Conservation (phyloP, 768 basidiomycete species). For the Boletales sp. region DNA sequence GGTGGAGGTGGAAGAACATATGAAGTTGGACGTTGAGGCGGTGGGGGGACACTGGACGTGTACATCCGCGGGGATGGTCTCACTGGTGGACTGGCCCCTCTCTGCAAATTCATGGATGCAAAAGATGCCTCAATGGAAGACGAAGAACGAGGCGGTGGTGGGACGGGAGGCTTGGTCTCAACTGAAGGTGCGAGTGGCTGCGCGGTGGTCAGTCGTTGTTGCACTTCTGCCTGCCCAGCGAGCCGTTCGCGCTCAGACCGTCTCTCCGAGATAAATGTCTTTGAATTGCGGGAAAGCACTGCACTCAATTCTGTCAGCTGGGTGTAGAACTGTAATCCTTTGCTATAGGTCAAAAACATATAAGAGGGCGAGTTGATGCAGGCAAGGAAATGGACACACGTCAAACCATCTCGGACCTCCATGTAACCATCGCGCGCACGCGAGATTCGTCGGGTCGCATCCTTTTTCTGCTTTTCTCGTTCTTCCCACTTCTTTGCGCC, state of each 20-base stretch:
- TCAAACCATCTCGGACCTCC: constrained; percentile 82
- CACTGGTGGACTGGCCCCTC: constrained; percentile 24
- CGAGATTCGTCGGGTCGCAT: constrained; percentile 66
- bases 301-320: constrained; percentile 67
- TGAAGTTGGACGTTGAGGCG: constrained; percentile 22
- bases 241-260: constrained; percentile 68
- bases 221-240: constrained; percentile 65
- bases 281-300: constrained; percentile 55
- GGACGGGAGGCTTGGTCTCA: constrained; percentile 48
- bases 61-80: constrained; percentile 28
- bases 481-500: constrained; percentile 81
- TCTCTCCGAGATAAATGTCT: constrained; percentile 60
- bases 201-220: constrained; percentile 54
- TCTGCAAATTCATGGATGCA: constrained; percentile 51
- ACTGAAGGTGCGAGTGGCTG: constrained; percentile 36
- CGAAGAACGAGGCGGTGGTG: constrained; percentile 40
- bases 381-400: constrained; percentile 45
- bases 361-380: constrained; percentile 6
- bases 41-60: constrained; percentile 7
- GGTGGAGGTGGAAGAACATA: constrained; percentile 23
- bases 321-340: constrained; percentile 85
- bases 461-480: constrained; percentile 74
- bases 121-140: constrained; percentile 50
- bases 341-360: constrained; percentile 41
- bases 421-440: constrained; percentile 80